A percentile compares a stretch with the other conserved stretches of the same genome.
Evolutionary conservation across 257 asterid genomes (phyloP).

Genomic region (Jacaranda mimosifolia): DNA sequence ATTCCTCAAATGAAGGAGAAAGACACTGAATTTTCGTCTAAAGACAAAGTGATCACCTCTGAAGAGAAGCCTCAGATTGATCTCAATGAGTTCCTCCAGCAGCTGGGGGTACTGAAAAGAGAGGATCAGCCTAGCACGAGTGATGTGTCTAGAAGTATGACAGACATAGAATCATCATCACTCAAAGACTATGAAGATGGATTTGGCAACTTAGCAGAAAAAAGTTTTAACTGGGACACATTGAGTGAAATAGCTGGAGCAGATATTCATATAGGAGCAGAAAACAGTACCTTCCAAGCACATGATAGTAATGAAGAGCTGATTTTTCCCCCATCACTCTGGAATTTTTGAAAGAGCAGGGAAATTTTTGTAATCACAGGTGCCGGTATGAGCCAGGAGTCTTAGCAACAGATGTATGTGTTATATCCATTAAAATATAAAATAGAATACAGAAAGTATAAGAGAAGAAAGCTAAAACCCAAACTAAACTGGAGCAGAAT

Average conservation of each 20-base stretch:
- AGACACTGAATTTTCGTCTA: constrained; percentile 44
- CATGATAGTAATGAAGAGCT: constrained; percentile 64
- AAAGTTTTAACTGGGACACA: constrained; percentile 77
- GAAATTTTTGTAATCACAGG: constrained; percentile 21
- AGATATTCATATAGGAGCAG: constrained; percentile 56
- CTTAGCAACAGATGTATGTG: neutral
- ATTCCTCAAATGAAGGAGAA: constrained; percentile 40
- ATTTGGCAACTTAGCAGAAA: constrained; percentile 48
- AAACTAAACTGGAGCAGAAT: neutral
- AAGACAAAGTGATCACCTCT: constrained; percentile 39
- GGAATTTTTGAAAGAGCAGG: constrained; percentile 56
- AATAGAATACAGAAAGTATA: too few species aligned
- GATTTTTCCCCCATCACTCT: constrained; percentile 59
- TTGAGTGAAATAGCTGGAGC: constrained; percentile 67
- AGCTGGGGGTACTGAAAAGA: constrained; percentile 75
- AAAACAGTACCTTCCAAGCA: constrained; percentile 47
- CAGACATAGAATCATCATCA: constrained; percentile 53
- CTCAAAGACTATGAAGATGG: constrained; percentile 45
- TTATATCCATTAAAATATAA: neutral
- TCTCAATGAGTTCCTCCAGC: constrained; percentile 90
- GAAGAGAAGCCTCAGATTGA: constrained; percentile 90
- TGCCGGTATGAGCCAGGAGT: too few species aligned
- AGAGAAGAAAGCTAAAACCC: too few species aligned
- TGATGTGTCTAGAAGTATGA: constrained; percentile 40
- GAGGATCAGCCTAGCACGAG: constrained; percentile 52